phyloP scores from a whole-genome alignment of 2,329 filamentous ascomycete genomes.

The Harringtonia lauricola region DNA sequence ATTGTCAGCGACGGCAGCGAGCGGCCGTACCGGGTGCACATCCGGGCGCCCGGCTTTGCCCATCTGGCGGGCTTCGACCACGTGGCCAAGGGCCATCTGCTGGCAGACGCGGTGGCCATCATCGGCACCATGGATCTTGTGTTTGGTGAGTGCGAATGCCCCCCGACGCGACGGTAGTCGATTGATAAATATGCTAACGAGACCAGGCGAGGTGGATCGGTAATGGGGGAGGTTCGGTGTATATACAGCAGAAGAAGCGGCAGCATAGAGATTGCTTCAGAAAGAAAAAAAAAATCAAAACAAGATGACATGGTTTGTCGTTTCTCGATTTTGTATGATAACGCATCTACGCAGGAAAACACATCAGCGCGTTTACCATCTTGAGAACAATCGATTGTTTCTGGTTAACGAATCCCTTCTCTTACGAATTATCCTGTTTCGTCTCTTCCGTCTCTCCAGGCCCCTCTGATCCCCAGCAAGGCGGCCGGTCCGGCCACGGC shows the following conservation, averaged over 20 bases:
- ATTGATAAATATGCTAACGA: constrained; percentile 19
- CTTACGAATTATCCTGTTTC: too few species aligned
- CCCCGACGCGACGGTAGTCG: not conserved
- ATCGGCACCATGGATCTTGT: constrained; percentile 86
- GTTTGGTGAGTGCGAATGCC: constrained; percentile 60
- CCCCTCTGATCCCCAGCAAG: constrained; percentile 1
- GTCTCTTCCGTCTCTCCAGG: too few species aligned
- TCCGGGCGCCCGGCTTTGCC: constrained; percentile 91
- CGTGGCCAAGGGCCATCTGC: constrained; percentile 78
- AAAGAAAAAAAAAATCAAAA: constrained; percentile 18
- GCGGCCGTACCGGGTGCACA: constrained; percentile 94
- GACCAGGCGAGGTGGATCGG: constrained; percentile 50
- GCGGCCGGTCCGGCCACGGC: constrained; percentile 3
- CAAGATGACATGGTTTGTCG: not conserved
- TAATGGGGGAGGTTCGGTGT: constrained; percentile 22
- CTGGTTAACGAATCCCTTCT: too few species aligned
- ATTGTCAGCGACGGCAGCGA: constrained; percentile 93
- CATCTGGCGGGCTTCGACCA: constrained; percentile 94
- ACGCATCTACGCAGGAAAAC: not conserved
- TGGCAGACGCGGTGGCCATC: constrained; percentile 93
- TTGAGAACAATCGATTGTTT: too few species aligned
- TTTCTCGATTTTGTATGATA: not conserved
- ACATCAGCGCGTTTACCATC: not conserved
- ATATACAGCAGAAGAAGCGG: not conserved
- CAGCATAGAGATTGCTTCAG: too few species aligned